A percentile compares a stretch with the other conserved stretches of the same genome.
Evolutionary conservation across 2,329 filamentous ascomycete genomes (phyloP).

Genomic region (Sphaerostilbella broomeana): DNA sequence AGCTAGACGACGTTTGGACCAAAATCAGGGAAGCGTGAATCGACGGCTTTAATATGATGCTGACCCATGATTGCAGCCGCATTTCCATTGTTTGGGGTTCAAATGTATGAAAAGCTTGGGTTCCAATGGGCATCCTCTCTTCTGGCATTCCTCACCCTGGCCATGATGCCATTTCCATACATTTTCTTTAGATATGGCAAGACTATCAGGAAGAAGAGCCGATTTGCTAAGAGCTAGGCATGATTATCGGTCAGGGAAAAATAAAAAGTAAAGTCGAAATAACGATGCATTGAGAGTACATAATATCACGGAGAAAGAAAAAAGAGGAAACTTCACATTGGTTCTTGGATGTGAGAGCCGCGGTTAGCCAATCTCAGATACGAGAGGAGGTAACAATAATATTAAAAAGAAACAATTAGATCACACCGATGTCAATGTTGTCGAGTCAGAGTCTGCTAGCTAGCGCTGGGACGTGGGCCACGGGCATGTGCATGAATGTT

Average conservation of each 20-base stretch:
- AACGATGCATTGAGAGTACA: conserved; percentile 6
- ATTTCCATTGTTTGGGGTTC: conserved; percentile 69
- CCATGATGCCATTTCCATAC: conserved; percentile 58
- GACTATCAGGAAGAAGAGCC: conserved; percentile 46
- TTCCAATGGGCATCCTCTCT: conserved; percentile 63
- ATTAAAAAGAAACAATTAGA: conserved; percentile 2
- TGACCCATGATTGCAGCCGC: conserved; percentile 40
- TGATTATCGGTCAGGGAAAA: neutral
- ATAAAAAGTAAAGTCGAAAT: conserved; percentile 1
- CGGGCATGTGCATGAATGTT: conserved; percentile 11
- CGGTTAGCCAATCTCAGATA: neutral
- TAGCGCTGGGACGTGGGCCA: conserved; percentile 7
- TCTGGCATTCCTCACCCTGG: conserved; percentile 54
- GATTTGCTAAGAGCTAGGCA: conserved; percentile 37
- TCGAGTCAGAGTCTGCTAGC: neutral
- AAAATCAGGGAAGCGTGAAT: neutral
- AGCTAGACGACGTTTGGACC: conserved; percentile 21
- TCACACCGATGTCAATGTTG: conserved; percentile 6
- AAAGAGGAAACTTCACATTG: no score
- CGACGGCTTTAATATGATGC: conserved; percentile 3
- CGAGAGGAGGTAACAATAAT: neutral
- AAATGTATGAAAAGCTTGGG: conserved; percentile 64
- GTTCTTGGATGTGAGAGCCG: no score
- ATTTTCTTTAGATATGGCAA: conserved; percentile 58
- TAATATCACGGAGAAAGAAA: neutral